These are phyloP conservation scores for Amoeboaphelidium protococcarum DNA, from an alignment of 371 early-diverging fungal species.

Conservation along the genomic window DNA sequence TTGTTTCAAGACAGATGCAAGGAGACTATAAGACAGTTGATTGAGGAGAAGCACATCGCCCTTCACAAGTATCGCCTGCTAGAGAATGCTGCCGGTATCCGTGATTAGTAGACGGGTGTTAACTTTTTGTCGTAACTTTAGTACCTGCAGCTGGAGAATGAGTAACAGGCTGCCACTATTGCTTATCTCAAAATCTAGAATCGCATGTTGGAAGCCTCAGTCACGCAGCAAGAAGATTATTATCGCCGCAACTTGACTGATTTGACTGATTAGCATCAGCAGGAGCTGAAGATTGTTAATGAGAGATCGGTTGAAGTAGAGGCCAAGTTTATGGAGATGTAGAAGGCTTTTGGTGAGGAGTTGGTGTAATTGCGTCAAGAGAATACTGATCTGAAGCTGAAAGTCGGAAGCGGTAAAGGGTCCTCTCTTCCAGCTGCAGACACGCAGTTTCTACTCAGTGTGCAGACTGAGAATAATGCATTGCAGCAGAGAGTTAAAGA, in stretches of 20 bases:
- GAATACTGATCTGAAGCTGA: not conserved
- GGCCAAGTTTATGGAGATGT: constrained; percentile 13
- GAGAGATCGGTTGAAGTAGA: constrained; percentile 18
- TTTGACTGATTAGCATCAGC: constrained; percentile 15
- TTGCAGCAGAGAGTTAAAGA: constrained; percentile 7
- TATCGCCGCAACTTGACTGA: constrained; percentile 16
- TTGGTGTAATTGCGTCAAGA: not conserved
- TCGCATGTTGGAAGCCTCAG: constrained; percentile 9
- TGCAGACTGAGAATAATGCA: constrained; percentile 4
- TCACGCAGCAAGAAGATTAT: constrained; percentile 15
- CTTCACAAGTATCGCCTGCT: constrained; percentile 15
- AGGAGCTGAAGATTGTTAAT: constrained; percentile 17
- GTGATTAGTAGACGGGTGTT: constrained; percentile 12
- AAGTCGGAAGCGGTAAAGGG: not conserved
- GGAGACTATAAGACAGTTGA: constrained; percentile 16
- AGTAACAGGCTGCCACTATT: constrained; percentile 14
- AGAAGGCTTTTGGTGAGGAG: constrained; percentile 8
- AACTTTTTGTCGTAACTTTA: constrained; percentile 15
- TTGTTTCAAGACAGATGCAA: constrained; percentile 15
- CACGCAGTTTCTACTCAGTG: not conserved
- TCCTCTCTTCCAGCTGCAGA: not conserved
- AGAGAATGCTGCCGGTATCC: constrained; percentile 15
- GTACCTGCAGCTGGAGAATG: constrained; percentile 18
- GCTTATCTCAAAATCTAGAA: constrained; percentile 14
- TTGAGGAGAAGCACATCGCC: constrained; percentile 19